Percentiles rank a stretch among this genome's conserved stretches.
phyloP scores from a whole-genome alignment of 352 stramenopile species.

The Thalassiosira allenii region DNA sequence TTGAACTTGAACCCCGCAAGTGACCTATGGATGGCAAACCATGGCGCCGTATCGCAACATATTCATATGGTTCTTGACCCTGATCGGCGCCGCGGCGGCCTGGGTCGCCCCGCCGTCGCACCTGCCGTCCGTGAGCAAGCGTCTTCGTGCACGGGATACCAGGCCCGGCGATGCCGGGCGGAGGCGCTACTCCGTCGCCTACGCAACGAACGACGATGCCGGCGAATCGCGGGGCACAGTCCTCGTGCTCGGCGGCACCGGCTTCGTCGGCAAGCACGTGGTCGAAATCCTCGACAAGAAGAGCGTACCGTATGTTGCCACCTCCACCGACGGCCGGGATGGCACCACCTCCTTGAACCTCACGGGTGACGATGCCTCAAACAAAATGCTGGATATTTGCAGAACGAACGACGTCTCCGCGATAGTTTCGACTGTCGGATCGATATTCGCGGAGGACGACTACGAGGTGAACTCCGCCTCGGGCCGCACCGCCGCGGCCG shows the following conservation, averaged over 20 bases:
- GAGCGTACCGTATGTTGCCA: slow-evolving; percentile 17
- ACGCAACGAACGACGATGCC: too few relatives aligned
- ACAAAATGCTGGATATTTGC: slow-evolving; percentile 11
- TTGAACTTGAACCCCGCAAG: too few relatives aligned
- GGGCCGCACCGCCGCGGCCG: slow-evolving; percentile 5
- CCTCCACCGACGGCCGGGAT: slow-evolving; percentile 2
- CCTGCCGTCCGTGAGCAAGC: too few relatives aligned
- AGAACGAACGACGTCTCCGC: not conserved
- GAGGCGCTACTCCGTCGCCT: too few relatives aligned
- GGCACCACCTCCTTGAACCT: slow-evolving; percentile 23
- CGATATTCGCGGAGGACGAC: slow-evolving; percentile 13
- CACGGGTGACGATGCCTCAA: not conserved
- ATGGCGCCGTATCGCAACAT: too few relatives aligned
- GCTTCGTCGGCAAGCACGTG: slow-evolving; percentile 23
- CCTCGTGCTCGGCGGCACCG: slow-evolving; percentile 17
- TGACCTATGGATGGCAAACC: too few relatives aligned
- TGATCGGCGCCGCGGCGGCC: too few relatives aligned
- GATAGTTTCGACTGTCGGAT: slow-evolving; percentile 21
- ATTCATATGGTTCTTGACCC: too few relatives aligned
- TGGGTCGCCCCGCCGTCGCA: too few relatives aligned
- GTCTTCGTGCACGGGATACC: too few relatives aligned
- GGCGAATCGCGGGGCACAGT: too few relatives aligned
- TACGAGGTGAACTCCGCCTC: slow-evolving; percentile 11
- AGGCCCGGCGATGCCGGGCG: too few relatives aligned
- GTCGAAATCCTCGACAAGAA: slow-evolving; percentile 1